Evolutionary conservation across 331 rosid species (phyloP).

Genomic region (Malus hybrid): DNA sequence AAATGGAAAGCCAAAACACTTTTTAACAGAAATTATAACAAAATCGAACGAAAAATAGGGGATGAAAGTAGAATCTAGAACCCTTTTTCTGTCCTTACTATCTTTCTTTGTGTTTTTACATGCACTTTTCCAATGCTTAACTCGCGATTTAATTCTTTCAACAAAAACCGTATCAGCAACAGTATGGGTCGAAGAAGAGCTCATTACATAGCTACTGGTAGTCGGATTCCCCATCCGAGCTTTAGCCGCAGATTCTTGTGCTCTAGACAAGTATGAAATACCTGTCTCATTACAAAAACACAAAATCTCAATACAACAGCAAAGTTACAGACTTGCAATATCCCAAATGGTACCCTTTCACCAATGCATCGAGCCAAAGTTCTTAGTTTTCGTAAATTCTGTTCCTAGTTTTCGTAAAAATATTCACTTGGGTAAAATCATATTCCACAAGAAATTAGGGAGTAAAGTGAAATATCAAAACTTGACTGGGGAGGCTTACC

Average conservation of each 20-base stretch:
- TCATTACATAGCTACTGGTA: conserved; percentile 14
- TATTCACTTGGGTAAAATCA: background rate
- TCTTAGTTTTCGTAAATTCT: background rate
- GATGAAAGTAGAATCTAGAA: conserved; percentile 1
- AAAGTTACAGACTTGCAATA: background rate
- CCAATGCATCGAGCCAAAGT: background rate
- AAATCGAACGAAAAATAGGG: background rate
- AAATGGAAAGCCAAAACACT: background rate
- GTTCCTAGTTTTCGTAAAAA: background rate
- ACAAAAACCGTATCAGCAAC: conserved; percentile 60
- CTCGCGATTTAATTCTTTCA: conserved; percentile 57
- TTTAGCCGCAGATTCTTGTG: conserved; percentile 61
- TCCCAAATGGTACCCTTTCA: background rate
- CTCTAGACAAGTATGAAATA: conserved; percentile 78
- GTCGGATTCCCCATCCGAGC: conserved; percentile 35
- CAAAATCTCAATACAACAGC: conserved; percentile 4
- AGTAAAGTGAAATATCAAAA: background rate
- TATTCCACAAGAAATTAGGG: background rate
- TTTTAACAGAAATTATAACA: background rate
- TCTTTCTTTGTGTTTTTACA: conserved; percentile 35
- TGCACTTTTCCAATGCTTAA: conserved; percentile 50
- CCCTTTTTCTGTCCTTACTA: conserved; percentile 35
- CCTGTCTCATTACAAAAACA: conserved; percentile 36
- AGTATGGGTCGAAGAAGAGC: conserved; percentile 34
- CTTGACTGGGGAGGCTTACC: conserved; percentile 36